Evolutionary conservation across 1,284 basidiomycete genomes (phyloP), one percentile per base, ranked within the genome.

Genomic region (Mycosarcoma maydis): DNA sequence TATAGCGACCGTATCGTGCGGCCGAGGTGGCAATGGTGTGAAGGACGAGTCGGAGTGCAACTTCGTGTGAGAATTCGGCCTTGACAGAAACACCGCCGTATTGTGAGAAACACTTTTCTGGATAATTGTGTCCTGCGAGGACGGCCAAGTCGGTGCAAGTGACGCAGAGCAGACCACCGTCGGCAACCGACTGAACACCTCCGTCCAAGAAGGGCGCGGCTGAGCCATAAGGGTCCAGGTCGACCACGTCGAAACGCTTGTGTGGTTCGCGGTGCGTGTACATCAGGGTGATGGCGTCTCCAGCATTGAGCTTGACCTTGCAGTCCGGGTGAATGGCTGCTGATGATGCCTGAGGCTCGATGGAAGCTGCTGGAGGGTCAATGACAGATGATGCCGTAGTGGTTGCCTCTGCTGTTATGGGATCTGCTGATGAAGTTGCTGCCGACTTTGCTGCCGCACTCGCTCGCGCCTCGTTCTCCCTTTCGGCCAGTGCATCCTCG

Each of bases 111-210:
- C 72, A 73, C 47, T 80, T 98, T 83, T 99, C 95, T 2, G 95
- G 91, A 81, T 92, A 97, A 80, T 97, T 96, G 37, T 88, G 89
- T 0, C 94, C 94, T 0, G 94, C 96, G 29, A 98, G 86, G 6
- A 98, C 93, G 8, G 93, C 89, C 59, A 96, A 85, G 82, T 98
- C 96, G 2, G 96, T 98, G 83, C 96, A 98, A 9, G 96, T 98
- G 30, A 99, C 90, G 74, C 92, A 94, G 8, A 99, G 85, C 19
- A 99, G 84, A 38, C 94, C 93, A 6, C 79, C 79, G 37, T 96
- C 94, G 22, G 88, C 87, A 3, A 98, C 86, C 52, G 88, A 88
- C 76, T 96, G 93, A n/a, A 98, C 89, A 0, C 95, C 93, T n/a
- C 90, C 90, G 76, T 99, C 96, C 27, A 98, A 89, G 82, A 99